Percentiles rank a stretch among this genome's conserved stretches.
Evolutionary conservation across 495 filamentous ascomycete species (phyloP).

Genomic region (Pyrenula aspistea): DNA sequence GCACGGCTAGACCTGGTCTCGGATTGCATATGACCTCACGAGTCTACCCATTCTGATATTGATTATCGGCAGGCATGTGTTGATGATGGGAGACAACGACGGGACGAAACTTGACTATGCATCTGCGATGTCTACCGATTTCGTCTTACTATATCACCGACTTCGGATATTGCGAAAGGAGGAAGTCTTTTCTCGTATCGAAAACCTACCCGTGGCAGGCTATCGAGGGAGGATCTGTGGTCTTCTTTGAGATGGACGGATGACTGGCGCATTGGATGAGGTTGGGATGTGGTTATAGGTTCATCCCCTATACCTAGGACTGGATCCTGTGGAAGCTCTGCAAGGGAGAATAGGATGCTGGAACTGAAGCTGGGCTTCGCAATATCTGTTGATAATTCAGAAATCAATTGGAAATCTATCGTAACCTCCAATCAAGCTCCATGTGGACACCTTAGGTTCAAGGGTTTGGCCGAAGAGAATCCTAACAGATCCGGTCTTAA

Average conservation of each 20-base stretch:
- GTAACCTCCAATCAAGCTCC: too few species aligned
- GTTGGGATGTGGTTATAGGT: slow-evolving; percentile 22
- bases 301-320: slow-evolving; percentile 40
- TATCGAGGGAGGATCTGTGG: slow-evolving; percentile 18
- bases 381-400: slow-evolving; percentile 17
- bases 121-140: slow-evolving; percentile 16
- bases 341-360: slow-evolving; percentile 33
- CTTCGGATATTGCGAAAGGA: slow-evolving; percentile 2
- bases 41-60: slow-evolving; percentile 27
- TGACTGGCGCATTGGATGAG: slow-evolving; percentile 6
- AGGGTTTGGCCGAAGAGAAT: too few species aligned
- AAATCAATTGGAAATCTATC: slow-evolving; percentile 1
- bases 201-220: slow-evolving; percentile 27
- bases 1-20: slow-evolving; percentile 11
- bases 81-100: slow-evolving; percentile 23
- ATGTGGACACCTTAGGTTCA: too few species aligned
- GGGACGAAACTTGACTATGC: slow-evolving; percentile 4
- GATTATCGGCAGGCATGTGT: slow-evolving; percentile 30
- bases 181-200: slow-evolving; percentile 9
- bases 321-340: slow-evolving; percentile 30
- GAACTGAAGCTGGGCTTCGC: slow-evolving; percentile 22
- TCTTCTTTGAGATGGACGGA: slow-evolving; percentile 19
- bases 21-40: slow-evolving; percentile 10
- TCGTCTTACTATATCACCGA: neutral
- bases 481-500: too few species aligned